A percentile compares a stretch with the other conserved stretches of the same genome.
These are phyloP conservation scores for Batrachochytrium dendrobatidis DNA, from an alignment of 371 early-diverging fungal genomes.

Conservation along the genomic window DNA sequence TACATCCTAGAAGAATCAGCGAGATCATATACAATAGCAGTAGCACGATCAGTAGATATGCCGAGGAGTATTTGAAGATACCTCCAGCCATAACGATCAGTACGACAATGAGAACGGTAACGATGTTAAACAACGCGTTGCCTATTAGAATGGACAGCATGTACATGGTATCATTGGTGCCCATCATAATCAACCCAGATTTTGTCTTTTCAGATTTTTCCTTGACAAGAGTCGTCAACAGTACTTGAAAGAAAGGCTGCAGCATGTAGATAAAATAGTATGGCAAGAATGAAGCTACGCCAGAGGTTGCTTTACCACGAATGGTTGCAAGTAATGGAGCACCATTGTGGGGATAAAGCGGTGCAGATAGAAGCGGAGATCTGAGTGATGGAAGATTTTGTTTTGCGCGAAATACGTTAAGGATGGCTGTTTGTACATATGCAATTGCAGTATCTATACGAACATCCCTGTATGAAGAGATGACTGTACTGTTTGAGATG, in stretches of 20 bases:
- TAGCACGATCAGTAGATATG: neutral
- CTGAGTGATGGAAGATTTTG: conserved; percentile 24
- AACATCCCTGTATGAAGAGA: conserved; percentile 4
- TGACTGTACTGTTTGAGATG: conserved; percentile 7
- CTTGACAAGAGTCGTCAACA: conserved; percentile 21
- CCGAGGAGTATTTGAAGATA: neutral
- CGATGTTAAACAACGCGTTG: neutral
- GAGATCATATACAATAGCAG: neutral
- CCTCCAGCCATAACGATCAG: neutral
- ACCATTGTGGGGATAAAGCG: neutral
- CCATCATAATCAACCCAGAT: conserved; percentile 33
- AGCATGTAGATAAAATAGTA: conserved; percentile 36
- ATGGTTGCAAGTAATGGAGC: conserved; percentile 16
- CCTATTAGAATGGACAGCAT: conserved; percentile 6
- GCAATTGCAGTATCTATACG: conserved; percentile 33
- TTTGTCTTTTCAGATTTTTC: conserved; percentile 28
- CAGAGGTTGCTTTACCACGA: conserved; percentile 11
- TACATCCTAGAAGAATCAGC: neutral
- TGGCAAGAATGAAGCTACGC: conserved; percentile 21
- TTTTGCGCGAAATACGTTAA: conserved; percentile 31
- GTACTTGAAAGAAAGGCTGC: conserved; percentile 26
- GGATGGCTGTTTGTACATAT: conserved; percentile 37
- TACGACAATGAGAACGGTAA: neutral
- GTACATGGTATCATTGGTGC: conserved; percentile 25
- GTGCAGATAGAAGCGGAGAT: conserved; percentile 29